phyloP scores from a whole-genome alignment of 306 rosid species.

The Cicer chorassanicum region DNA sequence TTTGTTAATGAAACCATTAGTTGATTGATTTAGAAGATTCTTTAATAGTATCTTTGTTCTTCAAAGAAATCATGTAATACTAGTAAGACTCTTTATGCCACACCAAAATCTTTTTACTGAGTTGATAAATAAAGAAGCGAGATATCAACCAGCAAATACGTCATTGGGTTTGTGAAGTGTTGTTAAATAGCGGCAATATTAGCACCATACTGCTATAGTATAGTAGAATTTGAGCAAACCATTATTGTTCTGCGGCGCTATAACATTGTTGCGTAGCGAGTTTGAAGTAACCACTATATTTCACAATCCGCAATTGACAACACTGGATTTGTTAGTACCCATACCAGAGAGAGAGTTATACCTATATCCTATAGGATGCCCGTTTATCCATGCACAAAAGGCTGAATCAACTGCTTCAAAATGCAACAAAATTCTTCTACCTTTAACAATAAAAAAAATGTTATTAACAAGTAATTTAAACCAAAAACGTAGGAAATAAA shows the following conservation, averaged over 20 bases:
- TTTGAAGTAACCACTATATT: too few relatives aligned
- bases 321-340: too few relatives aligned
- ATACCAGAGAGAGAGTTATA: too few relatives aligned
- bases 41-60: conserved; percentile 14
- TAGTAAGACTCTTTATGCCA: conserved; percentile 18
- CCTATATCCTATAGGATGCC: conserved; percentile 89
- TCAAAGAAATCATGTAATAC: conserved; percentile 11
- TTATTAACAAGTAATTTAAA: conserved; percentile 11
- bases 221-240: too few relatives aligned
- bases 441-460: conserved; percentile 56
- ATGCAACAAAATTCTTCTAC: conserved; percentile 89
- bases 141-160: conserved; percentile 3
- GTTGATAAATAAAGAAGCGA: conserved; percentile 15
- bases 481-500: background rate
- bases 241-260: too few relatives aligned
- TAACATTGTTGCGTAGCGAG: too few relatives aligned
- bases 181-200: too few relatives aligned
- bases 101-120: conserved; percentile 3
- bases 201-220: too few relatives aligned
- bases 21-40: conserved; percentile 34
- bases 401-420: conserved; percentile 99
- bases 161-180: background rate
- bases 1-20: conserved; percentile 40
- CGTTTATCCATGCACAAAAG: conserved; percentile 91
- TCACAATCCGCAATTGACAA: too few relatives aligned